Conservation (phyloP, 805 yeast species). For the Candida caryicola region DNA sequence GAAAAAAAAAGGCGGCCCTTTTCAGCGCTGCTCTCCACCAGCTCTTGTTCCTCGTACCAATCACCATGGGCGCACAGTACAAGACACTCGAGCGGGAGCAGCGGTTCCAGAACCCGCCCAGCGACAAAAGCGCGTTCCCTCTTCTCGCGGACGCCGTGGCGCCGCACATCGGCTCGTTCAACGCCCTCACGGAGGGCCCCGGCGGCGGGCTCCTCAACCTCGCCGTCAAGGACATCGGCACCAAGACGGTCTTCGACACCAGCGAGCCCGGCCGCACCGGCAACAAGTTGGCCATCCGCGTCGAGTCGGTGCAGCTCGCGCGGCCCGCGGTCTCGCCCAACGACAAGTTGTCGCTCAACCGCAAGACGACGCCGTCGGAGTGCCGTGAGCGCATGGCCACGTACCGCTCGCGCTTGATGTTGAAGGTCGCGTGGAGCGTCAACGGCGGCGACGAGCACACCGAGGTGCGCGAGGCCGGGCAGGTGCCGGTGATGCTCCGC, state of each 20-base stretch:
- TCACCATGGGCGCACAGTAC: conserved; percentile 52
- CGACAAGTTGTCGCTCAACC: conserved; percentile 73
- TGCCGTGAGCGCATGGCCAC: conserved; percentile 86
- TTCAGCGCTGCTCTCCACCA: conserved; percentile 1
- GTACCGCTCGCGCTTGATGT: conserved; percentile 72
- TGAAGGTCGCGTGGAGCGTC: conserved; percentile 81
- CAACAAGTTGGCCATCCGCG: conserved; percentile 78
- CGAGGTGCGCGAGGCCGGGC: conserved; percentile 89
- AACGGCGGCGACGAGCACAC: conserved; percentile 81
- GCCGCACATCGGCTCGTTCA: conserved; percentile 95
- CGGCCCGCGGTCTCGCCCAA: conserved; percentile 73
- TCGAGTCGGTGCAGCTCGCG: conserved; percentile 85
- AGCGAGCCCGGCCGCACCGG: conserved; percentile 67
- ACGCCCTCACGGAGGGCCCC: conserved; percentile 88
- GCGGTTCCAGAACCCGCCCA: conserved; percentile 85
- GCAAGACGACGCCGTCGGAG: conserved; percentile 75
- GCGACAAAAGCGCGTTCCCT: conserved; percentile 79
- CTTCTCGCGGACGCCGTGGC: conserved; percentile 82
- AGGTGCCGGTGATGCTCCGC: conserved; percentile 85
- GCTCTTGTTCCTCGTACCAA: conserved; percentile 2
- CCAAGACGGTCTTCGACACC: conserved; percentile 81
- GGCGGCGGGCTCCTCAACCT: conserved; percentile 80
- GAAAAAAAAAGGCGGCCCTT: conserved; percentile 6
- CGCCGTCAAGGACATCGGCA: conserved; percentile 87
- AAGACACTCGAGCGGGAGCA: conserved; percentile 85